Evolutionary conservation across 2,329 filamentous ascomycete genomes (phyloP), one percentile per base, ranked within the genome.

Genomic region (Hypoxylon sp.): DNA sequence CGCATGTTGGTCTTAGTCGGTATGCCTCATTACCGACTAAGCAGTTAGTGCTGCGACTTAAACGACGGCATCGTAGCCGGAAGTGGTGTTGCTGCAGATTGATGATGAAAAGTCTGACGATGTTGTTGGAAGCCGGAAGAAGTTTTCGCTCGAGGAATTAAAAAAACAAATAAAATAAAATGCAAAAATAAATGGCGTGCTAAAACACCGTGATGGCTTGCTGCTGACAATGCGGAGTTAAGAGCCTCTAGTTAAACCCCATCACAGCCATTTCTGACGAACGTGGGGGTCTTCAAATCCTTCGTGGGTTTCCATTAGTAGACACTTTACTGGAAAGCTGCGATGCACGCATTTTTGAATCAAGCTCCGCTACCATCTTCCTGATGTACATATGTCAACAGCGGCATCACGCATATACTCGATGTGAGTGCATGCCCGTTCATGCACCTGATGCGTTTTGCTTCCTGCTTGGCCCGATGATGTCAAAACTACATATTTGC

Each of bases 241-340:
- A 44, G 31, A 48, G 37, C 53, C 22, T 70, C 50, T 22, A 56
- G 42, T 44, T 55, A 46, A 64, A 46, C n/a, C 22, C 27, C 31
- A 37, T 61, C 49, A 33, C 60, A 61, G 40, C 53, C 35, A 60
- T 57, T 68, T 61, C 48, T 53, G 51, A 49, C 44, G 6, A 3
- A 42, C 57, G 66, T 69, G 62, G 68, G 68, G 68, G 68, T 55
- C 37, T 27, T 56, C 8, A 37, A 55, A 57, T 68, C 44, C 65
- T 59, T 53, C 57, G 42, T 61, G 14, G 30, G 54, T 49, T 58
- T 59, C 59, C 27, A 55, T 63, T 35, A 35, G 35, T 44, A 61
- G 31, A 50, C 25, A 51, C n/a, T 60, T 33, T 31, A 30, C 35
- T 42, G 17, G 44, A 61, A 49, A 49, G 20, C 25, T 33, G 20